Evolutionary conservation across 2,329 filamentous ascomycete genomes (phyloP), one percentile per base, ranked within the genome.

Genomic region (Rutstroemia sp.): DNA sequence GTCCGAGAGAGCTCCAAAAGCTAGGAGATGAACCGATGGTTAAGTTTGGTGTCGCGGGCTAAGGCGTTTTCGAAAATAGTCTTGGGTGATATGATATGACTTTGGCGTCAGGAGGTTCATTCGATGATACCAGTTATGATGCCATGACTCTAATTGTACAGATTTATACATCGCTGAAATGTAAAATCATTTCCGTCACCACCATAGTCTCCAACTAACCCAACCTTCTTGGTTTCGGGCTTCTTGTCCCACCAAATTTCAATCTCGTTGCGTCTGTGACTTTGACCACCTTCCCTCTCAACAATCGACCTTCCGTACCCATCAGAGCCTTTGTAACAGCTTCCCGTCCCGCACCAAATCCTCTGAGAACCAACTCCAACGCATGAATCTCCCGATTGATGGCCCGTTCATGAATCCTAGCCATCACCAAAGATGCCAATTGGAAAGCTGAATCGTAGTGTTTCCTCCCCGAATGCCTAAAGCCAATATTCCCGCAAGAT

Each of bases 241-340:
- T 92, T 73, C 92, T 88, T 40, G 88, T 89, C 69, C 94, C 95
- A 74, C 92, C 94, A 78, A 97, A 96, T 78, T 99, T 99, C 72
- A 97, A 73, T 67, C 87, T 87, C 55, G 92, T 97, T 42, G 83
- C 79, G 74, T 99, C 94, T 34, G 88, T 84, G 59, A 99, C 87
- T 65, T 84, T 85, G 44, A 83, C 77, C 63, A 99, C 88, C 75
- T 88, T 84, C 34, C 80, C 76, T 64, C 90, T 82, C 63, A 97
- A 73, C 65, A 83, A 71, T 68, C 82, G 84, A 57, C 94, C 94
- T 71, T 99, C 92, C 21, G 79, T 84, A 38, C 92, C 92, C 72
- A 99, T 75, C 57, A 99, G 74, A 5, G 92, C 88, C 79, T 97
- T 99, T 54, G 85, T 85, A 53, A 91, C 87, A 1, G 94, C 94